phyloP scores from a whole-genome alignment of 176 grass and related monocot species.

The Hordeum vulgare region MorexV3_pseudomolecules_assembly NC_058523.1:555746183-555746682 shows the following conservation, averaged over 20 bases:
- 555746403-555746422: not conserved
- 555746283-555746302: not conserved
- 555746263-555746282: not conserved
- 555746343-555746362: not conserved
- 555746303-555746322: not conserved
- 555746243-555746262: not conserved
- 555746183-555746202: not conserved
- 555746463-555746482: not conserved
- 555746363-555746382: no score
- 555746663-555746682: not conserved
- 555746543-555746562: not conserved
- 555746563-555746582: not conserved
- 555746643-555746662: not conserved
- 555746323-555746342: not conserved
- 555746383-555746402: no score
- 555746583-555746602: not conserved
- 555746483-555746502: not conserved
- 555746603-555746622: not conserved
- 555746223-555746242: not conserved
- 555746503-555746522: not conserved
- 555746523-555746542: not conserved
- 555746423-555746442: not conserved
- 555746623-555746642: not conserved
- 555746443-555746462: not conserved
- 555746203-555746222: not conserved